These are phyloP conservation scores for Brettanomyces bruxellensis DNA, from an alignment of 805 yeast genomes.

Conservation along the genomic window DNA sequence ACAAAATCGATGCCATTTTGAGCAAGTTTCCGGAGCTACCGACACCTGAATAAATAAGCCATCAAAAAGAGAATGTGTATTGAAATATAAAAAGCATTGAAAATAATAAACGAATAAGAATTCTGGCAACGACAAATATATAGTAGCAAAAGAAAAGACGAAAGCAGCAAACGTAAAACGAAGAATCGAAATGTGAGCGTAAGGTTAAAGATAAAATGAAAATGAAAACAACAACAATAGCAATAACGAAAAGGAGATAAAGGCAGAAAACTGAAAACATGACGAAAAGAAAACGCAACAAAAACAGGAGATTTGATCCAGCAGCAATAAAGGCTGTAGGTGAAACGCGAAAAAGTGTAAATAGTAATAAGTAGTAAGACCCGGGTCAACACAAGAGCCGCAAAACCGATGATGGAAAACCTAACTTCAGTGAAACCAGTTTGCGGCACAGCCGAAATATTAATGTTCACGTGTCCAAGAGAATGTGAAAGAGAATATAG, in stretches of 20 bases:
- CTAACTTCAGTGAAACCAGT: too few species aligned
- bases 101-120: background rate
- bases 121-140: background rate
- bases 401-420: too few species aligned
- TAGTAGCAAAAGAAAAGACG: constrained; percentile 1
- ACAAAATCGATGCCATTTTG: constrained; percentile 33
- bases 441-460: too few species aligned
- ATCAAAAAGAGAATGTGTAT: background rate
- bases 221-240: constrained; percentile 2
- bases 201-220: background rate
- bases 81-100: background rate
- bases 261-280: too few species aligned
- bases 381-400: too few species aligned
- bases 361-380: too few species aligned
- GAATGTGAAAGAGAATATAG: too few species aligned
- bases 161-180: constrained; percentile 1
- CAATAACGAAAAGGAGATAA: background rate
- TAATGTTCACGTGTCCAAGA: too few species aligned
- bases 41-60: background rate
- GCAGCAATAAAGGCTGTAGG: background rate
- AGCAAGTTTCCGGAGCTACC: constrained; percentile 43
- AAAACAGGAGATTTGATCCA: too few species aligned
- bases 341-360: background rate
- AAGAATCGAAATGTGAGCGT: background rate
- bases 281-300: too few species aligned